Conservation (phyloP, 139 green algal species). For the Chlorella sp. region DNA sequence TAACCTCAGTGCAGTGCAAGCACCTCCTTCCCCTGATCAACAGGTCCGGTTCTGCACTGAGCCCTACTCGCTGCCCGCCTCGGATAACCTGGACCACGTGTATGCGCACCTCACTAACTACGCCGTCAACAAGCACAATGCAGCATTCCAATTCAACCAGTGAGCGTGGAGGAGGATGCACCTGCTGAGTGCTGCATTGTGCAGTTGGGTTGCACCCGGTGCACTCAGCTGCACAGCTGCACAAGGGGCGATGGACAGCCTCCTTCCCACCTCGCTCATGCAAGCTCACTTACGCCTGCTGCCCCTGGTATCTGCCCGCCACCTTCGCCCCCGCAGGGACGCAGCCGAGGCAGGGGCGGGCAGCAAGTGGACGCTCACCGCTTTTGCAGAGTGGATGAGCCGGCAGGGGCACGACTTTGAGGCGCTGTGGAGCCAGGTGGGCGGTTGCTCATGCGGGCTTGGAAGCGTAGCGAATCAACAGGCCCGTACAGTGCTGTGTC, state of each 20-base stretch:
- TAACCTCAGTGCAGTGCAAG: too few relatives aligned
- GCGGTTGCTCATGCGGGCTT: too few relatives aligned
- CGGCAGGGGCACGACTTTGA: conserved; percentile 53
- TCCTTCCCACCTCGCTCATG: too few relatives aligned
- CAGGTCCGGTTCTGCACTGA: conserved; percentile 68
- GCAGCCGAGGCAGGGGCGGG: conserved; percentile 30
- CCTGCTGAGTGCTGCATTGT: neutral
- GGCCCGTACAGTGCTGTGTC: too few relatives aligned
- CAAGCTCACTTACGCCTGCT: too few relatives aligned
- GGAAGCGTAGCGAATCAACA: too few relatives aligned
- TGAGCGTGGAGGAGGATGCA: neutral
- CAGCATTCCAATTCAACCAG: conserved; percentile 52
- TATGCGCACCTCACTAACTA: conserved; percentile 88
- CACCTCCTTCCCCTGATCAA: too few relatives aligned
- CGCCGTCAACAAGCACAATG: conserved; percentile 64
- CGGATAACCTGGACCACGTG: conserved; percentile 67
- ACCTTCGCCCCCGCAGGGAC: conserved; percentile 3
- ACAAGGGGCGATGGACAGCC: too few relatives aligned
- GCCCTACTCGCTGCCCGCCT: conserved; percentile 65
- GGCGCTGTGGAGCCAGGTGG: conserved; percentile 64
- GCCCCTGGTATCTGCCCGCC: too few relatives aligned
- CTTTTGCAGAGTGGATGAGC: conserved; percentile 53
- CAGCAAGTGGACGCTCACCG: conserved; percentile 72
- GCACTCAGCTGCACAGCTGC: too few relatives aligned
- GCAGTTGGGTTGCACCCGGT: too few relatives aligned